Evolutionary conservation across 768 basidiomycete species (phyloP).

Genomic region (Boletus rubescentipes): DNA sequence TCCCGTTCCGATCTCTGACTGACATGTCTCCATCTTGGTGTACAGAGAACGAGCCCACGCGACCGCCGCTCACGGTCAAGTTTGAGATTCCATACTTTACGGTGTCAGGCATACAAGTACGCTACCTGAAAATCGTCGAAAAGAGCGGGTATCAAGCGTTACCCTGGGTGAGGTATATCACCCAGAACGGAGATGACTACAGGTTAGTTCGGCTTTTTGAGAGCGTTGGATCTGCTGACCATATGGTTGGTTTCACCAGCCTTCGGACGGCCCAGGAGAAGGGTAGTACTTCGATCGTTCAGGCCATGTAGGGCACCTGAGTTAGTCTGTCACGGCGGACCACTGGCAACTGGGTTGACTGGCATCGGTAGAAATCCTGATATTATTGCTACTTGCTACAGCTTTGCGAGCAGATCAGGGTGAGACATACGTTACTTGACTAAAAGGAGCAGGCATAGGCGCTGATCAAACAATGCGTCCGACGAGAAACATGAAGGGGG

Average conservation of each 20-base stretch:
- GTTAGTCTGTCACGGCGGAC: no score
- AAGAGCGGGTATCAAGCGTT: constrained; percentile 97
- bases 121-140: constrained; percentile 98
- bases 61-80: constrained; percentile 94
- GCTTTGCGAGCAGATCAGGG: no score
- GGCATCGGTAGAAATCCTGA: no score
- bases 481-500: no score
- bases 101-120: constrained; percentile 94
- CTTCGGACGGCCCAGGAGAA: constrained; percentile 75
- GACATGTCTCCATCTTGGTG: constrained; percentile 39
- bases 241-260: constrained; percentile 22
- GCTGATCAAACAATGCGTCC: no score
- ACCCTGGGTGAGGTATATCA: constrained; percentile 95
- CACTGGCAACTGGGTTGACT: no score
- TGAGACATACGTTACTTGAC: no score
- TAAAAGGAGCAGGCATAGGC: no score
- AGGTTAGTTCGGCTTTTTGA: constrained; percentile 50
- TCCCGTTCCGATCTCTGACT: not conserved
- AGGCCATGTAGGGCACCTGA: constrained; percentile 10
- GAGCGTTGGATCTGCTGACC: not conserved
- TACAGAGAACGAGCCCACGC: constrained; percentile 72
- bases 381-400: no score
- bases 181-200: constrained; percentile 89
- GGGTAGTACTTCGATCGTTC: constrained; percentile 62
- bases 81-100: constrained; percentile 99